Percentiles rank a stretch among this genome's conserved stretches.
phyloP scores from a whole-genome alignment of 2,329 filamentous ascomycete species.

The Penicillium sp. region DNA sequence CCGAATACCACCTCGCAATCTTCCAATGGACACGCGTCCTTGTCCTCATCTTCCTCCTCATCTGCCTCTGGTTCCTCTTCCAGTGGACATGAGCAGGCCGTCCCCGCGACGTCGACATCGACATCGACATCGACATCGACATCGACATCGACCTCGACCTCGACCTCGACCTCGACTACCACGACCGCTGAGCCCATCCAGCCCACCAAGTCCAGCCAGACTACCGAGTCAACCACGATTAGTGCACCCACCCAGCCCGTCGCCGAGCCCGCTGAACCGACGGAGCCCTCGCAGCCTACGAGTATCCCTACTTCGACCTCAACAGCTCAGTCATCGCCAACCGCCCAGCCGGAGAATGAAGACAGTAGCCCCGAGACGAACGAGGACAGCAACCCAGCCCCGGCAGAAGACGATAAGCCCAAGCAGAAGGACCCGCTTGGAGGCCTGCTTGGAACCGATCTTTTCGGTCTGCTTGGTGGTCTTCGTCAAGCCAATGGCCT shows the following conservation, averaged over 20 bases:
- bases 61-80: slow-evolving; percentile 18
- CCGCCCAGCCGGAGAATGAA: neutral
- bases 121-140: neutral
- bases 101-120: neutral
- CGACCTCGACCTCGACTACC: slow-evolving; percentile 2
- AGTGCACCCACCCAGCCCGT: slow-evolving; percentile 1
- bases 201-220: slow-evolving; percentile 3
- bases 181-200: slow-evolving; percentile 2
- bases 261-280: slow-evolving; percentile 1
- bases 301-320: neutral
- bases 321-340: neutral
- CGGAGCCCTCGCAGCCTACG: neutral
- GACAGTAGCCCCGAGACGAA: neutral
- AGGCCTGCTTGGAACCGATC: slow-evolving; percentile 7
- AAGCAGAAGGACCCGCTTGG: neutral
- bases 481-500: slow-evolving; percentile 10
- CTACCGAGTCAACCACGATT: neutral
- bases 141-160: neutral
- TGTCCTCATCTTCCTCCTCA: slow-evolving; percentile 26
- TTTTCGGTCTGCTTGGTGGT: slow-evolving; percentile 14
- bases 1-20: slow-evolving; percentile 18
- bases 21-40: slow-evolving; percentile 23
- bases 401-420: neutral
- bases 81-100: slow-evolving; percentile 9
- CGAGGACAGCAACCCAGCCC: neutral